A percentile compares a stretch with the other conserved stretches of the same genome.
Conservation (phyloP, 495 filamentous ascomycete genomes). For the Bacidia gigantensis region DNA sequence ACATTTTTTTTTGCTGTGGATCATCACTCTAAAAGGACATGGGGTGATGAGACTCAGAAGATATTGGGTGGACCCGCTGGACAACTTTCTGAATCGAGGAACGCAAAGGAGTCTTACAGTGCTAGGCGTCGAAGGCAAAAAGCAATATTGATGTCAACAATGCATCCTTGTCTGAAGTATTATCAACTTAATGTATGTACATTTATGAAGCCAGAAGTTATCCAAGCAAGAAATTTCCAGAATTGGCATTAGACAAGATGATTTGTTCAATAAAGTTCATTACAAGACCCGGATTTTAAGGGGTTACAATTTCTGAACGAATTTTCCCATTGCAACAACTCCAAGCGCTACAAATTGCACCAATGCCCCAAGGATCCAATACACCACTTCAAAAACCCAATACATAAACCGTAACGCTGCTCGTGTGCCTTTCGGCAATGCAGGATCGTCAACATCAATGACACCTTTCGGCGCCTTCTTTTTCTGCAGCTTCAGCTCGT, state of each 20-base stretch:
- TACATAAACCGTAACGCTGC: conserved; percentile 16
- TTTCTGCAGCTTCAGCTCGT: conserved; percentile 3
- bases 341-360: conserved; percentile 14
- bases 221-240: not conserved
- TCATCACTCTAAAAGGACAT: too few relatives aligned
- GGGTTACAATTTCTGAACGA: conserved; percentile 11
- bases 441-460: conserved; percentile 14
- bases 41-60: too few relatives aligned
- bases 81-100: too few relatives aligned
- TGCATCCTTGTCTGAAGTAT: too few relatives aligned
- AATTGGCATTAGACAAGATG: too few relatives aligned
- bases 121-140: too few relatives aligned
- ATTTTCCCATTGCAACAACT: conserved; percentile 15
- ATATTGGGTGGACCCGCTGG: too few relatives aligned
- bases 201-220: not conserved
- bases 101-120: too few relatives aligned
- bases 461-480: conserved; percentile 9
- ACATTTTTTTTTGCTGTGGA: too few relatives aligned
- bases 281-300: not conserved
- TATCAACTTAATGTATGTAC: not conserved
- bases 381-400: conserved; percentile 15
- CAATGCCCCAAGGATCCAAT: conserved; percentile 19
- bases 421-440: conserved; percentile 14
- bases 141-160: too few relatives aligned
- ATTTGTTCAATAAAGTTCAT: too few relatives aligned